phyloP scores from a whole-genome alignment of 148 eudicot species.

The Cornus kousa region DNA sequence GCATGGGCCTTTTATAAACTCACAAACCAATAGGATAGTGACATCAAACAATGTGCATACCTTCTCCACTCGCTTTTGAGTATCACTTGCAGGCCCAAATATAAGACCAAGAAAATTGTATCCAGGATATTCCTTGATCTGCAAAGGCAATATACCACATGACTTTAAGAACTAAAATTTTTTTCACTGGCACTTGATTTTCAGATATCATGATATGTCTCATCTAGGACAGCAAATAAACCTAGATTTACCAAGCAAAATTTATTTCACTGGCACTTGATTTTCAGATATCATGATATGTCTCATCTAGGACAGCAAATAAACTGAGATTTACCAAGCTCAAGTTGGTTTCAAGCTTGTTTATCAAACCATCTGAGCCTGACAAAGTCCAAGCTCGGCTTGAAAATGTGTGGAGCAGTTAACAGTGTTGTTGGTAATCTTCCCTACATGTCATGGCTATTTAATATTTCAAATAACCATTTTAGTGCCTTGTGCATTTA shows the following conservation, averaged over 20 bases:
- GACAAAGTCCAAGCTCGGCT: neutral
- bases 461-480: too few species aligned
- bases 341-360: neutral
- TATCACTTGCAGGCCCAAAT: constrained; percentile 61
- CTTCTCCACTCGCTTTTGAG: constrained; percentile 77
- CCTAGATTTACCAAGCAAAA: neutral
- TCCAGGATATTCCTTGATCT: constrained; percentile 67
- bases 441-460: too few species aligned
- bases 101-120: constrained; percentile 60
- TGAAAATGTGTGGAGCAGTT: neutral
- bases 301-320: neutral
- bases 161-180: neutral
- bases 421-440: neutral
- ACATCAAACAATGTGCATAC: constrained; percentile 20
- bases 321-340: neutral
- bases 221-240: neutral
- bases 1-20: neutral
- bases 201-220: neutral
- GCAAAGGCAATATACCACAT: constrained; percentile 11
- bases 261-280: neutral
- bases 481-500: too few species aligned
- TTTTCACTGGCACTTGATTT: neutral
- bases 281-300: neutral
- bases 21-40: neutral
- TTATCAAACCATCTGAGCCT: neutral